Evolutionary conservation across 2,329 filamentous ascomycete species (phyloP), one percentile per base, ranked within the genome.

Genomic region (Colletotrichum simmondsii): DNA sequence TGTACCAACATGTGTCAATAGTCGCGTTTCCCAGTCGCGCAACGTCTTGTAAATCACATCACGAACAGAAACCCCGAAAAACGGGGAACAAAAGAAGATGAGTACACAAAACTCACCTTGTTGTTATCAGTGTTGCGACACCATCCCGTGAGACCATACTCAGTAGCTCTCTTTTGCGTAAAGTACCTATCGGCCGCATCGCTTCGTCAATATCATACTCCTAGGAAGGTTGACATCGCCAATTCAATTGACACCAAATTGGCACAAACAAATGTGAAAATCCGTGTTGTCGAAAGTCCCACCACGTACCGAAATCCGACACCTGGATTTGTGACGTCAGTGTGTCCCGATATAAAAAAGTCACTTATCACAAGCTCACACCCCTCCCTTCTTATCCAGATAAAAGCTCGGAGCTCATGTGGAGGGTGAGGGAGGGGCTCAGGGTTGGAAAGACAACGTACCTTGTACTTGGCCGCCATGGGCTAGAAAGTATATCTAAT

Each of bases 381-480:
- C 52, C 52, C 46, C 37, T 37, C 53, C 53, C 10, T 35, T 19
- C 65, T 70, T 72, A 60, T 65, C 60, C 54, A 60, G 57, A 71
- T 68, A 60, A 59, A 46, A 73, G 71, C 71, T 72, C 37, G 28
- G 32, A 59, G 68, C 56, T 74, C 28, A 37, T 58, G 79, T 85
- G 82, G 86, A 83, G 78, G 60, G 32, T 32, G 7, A 46, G 11
- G 87, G 89, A 79, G 85, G 87, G 74, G 89, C 87, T 49, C 86
- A 80, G 61, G 26, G 12, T 52, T 32, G 14, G 12, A 22, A 22
- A 5, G 24, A 64, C 26, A 26, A 61, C 83, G 74, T 83, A 92
- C 92, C 92, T 87, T 95, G 92, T 14, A 95, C 93, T 52, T 76
- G 76, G 16, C 87, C 87, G 66, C 92, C 92, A 77, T 93, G 90